Base-by-base conservation (phyloP, 2,329 filamentous ascomycete genomes). In the Ophiostoma sp. region DNA sequence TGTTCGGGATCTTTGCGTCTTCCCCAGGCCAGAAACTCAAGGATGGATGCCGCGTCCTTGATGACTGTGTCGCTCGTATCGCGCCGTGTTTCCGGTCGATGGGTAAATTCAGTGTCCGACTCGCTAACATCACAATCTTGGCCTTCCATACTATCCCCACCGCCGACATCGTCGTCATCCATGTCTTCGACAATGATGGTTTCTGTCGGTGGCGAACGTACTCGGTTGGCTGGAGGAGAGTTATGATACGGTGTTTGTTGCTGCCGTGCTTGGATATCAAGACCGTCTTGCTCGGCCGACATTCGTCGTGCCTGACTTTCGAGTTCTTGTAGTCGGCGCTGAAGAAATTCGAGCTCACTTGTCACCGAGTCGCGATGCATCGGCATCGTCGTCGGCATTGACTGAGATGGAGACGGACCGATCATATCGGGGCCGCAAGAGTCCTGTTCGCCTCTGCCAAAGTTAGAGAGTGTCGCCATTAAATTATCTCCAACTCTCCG, bases 11-110 rank as follows among this genome's bases (percentile, higher is more conserved):
- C 82, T 75, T 86, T 86, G 48, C 81, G 79, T 19, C 84, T 81
- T 9, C 84, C 84, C 84, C 85, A 86, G 0, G 84, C 83, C 1
- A 85, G 79, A 63, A 85, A 86, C 72, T 86, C 84, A 0, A 86
- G 80, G 2, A 85, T 83, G 2, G 84, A 84, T 1, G 83, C 84
- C 1, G 83, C 83, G 76, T 84, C 83, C 74, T 79, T 80, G 72
- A 77, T 79, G 69, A 78, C 78, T 1, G 80, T 77, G 71, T 80
- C 80, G 48, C 61, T 48, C 2, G 70, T 68, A 17, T 72, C 70
- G 0, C 59, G 59, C 6, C n/a, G 66, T 19, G 12, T 12, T 9
- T 19, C 57, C n/a, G 28, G 17, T 2, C 25, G 64, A 17, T 12
- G 42, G 2, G 15, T 17, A 2, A 4, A 2, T 0, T 69, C 42